A percentile compares a stretch with the other conserved stretches of the same genome.
phyloP scores from a whole-genome alignment of 768 basidiomycete genomes.

The Naematelia encephala region DNA sequence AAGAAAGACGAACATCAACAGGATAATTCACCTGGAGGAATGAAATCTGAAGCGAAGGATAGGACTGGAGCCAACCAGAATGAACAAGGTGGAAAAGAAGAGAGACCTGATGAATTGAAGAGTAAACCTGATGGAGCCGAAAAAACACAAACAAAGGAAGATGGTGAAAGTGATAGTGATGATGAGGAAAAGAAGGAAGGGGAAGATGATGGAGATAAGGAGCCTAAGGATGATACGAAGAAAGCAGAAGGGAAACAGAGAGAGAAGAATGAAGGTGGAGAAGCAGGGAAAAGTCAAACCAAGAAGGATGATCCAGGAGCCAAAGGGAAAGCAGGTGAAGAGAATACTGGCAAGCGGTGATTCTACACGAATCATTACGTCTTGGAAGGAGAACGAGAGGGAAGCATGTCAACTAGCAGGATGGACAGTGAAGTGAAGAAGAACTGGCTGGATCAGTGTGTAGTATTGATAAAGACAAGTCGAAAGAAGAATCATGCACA shows the following conservation, averaged over 20 bases:
- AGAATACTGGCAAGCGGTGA: slow-evolving; percentile 14
- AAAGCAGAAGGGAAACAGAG: neutral
- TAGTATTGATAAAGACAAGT: no score
- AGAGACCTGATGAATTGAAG: slow-evolving; percentile 9
- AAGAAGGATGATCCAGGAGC: slow-evolving; percentile 14
- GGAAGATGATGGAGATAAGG: neutral
- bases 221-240: neutral
- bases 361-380: neutral
- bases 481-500: no score
- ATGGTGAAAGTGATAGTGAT: neutral
- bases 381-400: neutral
- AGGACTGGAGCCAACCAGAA: slow-evolving; percentile 20
- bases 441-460: no score
- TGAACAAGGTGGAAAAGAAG: slow-evolving; percentile 9
- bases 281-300: slow-evolving; percentile 12
- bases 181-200: neutral
- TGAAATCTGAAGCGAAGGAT: slow-evolving; percentile 17
- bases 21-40: slow-evolving; percentile 16
- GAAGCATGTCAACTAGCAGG: no score
- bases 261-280: neutral
- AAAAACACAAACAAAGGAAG: neutral
- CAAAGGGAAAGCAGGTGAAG: slow-evolving; percentile 16
- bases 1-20: slow-evolving; percentile 49
- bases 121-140: slow-evolving; percentile 1
- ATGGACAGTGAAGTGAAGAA: no score